phyloP scores from a whole-genome alignment of 139 green algal genomes.

The Coelastrella sp. region DNA sequence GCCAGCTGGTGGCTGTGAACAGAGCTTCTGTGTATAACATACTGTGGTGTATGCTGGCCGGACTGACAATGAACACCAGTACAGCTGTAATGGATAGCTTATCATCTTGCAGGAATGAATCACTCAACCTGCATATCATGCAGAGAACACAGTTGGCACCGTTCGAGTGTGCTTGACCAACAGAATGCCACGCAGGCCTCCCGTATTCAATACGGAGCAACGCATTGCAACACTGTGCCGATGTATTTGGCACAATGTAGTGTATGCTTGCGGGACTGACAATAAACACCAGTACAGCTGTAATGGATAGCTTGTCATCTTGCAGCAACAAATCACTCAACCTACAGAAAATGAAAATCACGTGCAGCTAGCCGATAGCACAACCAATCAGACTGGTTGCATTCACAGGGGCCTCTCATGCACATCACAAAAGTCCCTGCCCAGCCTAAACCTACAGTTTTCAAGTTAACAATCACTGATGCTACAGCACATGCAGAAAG shows the following conservation, averaged over 20 bases:
- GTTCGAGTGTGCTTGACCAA: too few species aligned
- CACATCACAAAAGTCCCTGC: too few species aligned
- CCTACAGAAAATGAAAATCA: slow-evolving; percentile 25
- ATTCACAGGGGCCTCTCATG: too few species aligned
- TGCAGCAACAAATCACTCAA: slow-evolving; percentile 60
- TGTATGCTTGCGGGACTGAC: slow-evolving; percentile 88
- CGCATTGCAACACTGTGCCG: slow-evolving; percentile 77
- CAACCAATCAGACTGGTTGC: too few species aligned
- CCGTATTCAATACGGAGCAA: too few species aligned
- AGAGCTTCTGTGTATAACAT: slow-evolving; percentile 89
- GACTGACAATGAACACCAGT: slow-evolving; percentile 83
- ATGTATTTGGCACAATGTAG: slow-evolving; percentile 87
- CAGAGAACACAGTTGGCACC: too few species aligned
- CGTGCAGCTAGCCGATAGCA: too few species aligned
- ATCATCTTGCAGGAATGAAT: slow-evolving; percentile 57
- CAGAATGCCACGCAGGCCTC: too few species aligned
- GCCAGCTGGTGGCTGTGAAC: slow-evolving; percentile 78
- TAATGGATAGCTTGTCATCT: slow-evolving; percentile 57
- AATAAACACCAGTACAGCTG: slow-evolving; percentile 79
- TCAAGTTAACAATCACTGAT: too few species aligned
- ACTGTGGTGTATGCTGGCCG: slow-evolving; percentile 88
- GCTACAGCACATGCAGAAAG: too few species aligned
- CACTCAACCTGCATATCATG: slow-evolving; percentile 54
- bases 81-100: slow-evolving; percentile 61
- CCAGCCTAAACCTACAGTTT: too few species aligned